Conservation (phyloP, 768 basidiomycete genomes). For the Lactifluus rugatus region DNA sequence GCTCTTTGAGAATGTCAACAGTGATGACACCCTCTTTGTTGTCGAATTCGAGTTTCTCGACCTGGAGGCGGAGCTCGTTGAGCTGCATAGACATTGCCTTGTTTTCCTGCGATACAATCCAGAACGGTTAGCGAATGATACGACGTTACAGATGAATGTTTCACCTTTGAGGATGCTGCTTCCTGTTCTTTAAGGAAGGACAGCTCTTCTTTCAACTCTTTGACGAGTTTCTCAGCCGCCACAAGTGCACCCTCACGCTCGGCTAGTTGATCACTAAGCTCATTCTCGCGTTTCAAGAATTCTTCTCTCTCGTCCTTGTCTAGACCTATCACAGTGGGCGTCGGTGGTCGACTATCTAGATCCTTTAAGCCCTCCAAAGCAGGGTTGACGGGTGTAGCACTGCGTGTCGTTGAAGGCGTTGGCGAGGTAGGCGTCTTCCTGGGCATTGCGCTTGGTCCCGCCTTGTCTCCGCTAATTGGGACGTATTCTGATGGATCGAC, state of each 20-base stretch:
- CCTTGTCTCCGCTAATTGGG: constrained; percentile 46
- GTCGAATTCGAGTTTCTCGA: constrained; percentile 90
- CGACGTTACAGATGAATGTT: constrained; percentile 13
- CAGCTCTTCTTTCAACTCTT: constrained; percentile 84
- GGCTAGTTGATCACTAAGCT: constrained; percentile 84
- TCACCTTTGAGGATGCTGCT: constrained; percentile 61
- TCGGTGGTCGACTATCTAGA: constrained; percentile 79
- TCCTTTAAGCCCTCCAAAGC: constrained; percentile 65
- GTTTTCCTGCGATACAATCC: constrained; percentile 56
- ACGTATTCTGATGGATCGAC: constrained; percentile 85
- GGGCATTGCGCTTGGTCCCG: constrained; percentile 33
- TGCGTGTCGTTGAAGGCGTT: constrained; percentile 53
- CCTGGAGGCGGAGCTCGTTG: constrained; percentile 83
- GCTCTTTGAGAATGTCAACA: constrained; percentile 91
- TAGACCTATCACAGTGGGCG: constrained; percentile 77
- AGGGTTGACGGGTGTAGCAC: constrained; percentile 70
- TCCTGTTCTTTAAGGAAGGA: constrained; percentile 89
- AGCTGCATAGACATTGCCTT: constrained; percentile 89
- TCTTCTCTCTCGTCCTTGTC: constrained; percentile 98
- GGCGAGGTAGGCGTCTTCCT: constrained; percentile 47
- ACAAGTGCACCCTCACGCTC: constrained; percentile 81
- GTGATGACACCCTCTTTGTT: constrained; percentile 91
- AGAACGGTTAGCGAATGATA: neutral
- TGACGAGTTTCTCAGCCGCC: constrained; percentile 76
- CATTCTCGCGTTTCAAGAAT: constrained; percentile 92